Evolutionary conservation across 352 stramenopile genomes (phyloP), one percentile per base, ranked within the genome.

Genomic region (Chrysophaeum taylorii): DNA sequence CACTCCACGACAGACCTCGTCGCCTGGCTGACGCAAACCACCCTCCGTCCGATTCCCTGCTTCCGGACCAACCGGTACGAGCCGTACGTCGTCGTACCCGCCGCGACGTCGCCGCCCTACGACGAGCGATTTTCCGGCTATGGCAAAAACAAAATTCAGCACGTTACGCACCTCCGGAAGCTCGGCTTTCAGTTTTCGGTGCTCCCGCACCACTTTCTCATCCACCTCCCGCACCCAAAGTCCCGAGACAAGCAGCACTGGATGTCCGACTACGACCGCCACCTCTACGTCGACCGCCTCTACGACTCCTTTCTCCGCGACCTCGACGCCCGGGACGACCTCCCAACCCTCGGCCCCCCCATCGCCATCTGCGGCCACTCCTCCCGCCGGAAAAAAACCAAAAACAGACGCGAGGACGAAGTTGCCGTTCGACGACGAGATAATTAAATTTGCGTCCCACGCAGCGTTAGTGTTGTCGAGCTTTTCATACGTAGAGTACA

Each of bases 91-190:
- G 77, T 88, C 23, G 16, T 89, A 18, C 73, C 70, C 63, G 12
- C 9, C 23, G 5, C 12, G 45, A 12, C 45, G 45, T 33, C 45
- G 12, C 45, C 45, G 45, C 12, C 45, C 12, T 57, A 57, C 45
- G 45, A 57, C 45, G 45, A 57, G 45, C 45, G 45, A 5, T 90
- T 90, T 67, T 76, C 82, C 71, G 83, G 79, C 38, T 90, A 90
- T 69, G 84, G 84, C 4, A 90, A 90, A 68, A 90, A 90, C 69
- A 90, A 90, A 70, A 89, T 90, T 68, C 75, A 88, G 73, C 76
- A 85, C 67, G 78, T 89, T 62, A 80, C 79, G 14, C 83, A 89
- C 70, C 72, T 90, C 18, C 78, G 84, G 39, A 79, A 79, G 66
- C 70, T 77, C 57, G 78, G 79, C 31, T 84, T 84, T 48, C 63